Evolutionary conservation across 108 stramenopile genomes (phyloP).

Genomic region (Pseudonitzschia pungens): DNA sequence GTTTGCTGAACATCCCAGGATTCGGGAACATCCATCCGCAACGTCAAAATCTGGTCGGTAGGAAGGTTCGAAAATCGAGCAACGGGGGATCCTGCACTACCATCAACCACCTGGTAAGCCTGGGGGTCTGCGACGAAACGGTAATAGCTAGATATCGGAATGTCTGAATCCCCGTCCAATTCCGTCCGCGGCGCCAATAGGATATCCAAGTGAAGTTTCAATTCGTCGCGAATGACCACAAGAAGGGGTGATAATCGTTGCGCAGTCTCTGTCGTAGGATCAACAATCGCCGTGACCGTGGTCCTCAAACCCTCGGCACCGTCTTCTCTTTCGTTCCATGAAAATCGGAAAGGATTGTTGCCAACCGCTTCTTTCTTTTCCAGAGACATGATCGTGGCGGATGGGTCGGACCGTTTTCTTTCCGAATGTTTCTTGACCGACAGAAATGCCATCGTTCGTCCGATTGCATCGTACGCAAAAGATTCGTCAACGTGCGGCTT

Average conservation of each 20-base stretch:
- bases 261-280: slow-evolving; percentile 87
- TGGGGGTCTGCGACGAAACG: slow-evolving; percentile 86
- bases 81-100: slow-evolving; percentile 39
- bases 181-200: slow-evolving; percentile 63
- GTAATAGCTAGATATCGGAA: slow-evolving; percentile 93
- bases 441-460: slow-evolving; percentile 38
- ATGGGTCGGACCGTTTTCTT: slow-evolving; percentile 14
- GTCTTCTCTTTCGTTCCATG: slow-evolving; percentile 51
- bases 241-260: slow-evolving; percentile 87
- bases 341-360: slow-evolving; percentile 57
- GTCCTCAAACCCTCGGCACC: slow-evolving; percentile 9
- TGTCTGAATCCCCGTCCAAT: slow-evolving; percentile 56
- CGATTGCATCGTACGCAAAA: slow-evolving; percentile 30
- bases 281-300: slow-evolving; percentile 74
- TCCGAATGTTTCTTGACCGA: slow-evolving; percentile 4
- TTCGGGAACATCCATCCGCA: slow-evolving; percentile 94
- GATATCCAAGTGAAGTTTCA: slow-evolving; percentile 70
- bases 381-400: background rate
- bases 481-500: slow-evolving; percentile 28
- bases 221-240: slow-evolving; percentile 64
- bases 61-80: slow-evolving; percentile 89
- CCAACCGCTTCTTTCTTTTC: slow-evolving; percentile 28
- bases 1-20: slow-evolving; percentile 94
- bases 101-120: slow-evolving; percentile 31
- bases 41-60: slow-evolving; percentile 85